Evolutionary conservation across 129 eudicot genomes (phyloP), one percentile per base, ranked within the genome.

Genomic region (Flaveria bidentis): DNA sequence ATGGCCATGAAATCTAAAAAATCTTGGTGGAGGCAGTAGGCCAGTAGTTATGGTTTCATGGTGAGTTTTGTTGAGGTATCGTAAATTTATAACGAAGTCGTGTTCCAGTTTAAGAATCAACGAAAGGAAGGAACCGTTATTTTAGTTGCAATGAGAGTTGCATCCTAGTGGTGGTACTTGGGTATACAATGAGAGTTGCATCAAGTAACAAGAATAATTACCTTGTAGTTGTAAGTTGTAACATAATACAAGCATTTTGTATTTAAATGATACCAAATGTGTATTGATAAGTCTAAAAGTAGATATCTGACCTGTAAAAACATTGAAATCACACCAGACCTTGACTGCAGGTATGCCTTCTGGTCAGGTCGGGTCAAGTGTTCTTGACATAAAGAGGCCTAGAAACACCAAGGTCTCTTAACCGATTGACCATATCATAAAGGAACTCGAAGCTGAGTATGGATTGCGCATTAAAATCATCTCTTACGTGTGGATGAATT

Each of bases 371-470:
- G n/a, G 53, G 50, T 45, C 42, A 22, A 75, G 71, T 50, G 57
- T 82, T 81, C 64, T 88, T 90, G 75, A 72, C 75, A 51, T 78
- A 87, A 36, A 94, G 96, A 25, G 99, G 97, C 39, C 84, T 89
- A 63, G 81, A 85, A 47, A 81, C 87, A 17, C 90, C 90, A 62
- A 91, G 92, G 11, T 85, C 87, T 77, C 90, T 84, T 44, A 91
- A 89, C 42, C 81, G 91, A 52, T 84, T 82, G 8, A 94, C 90
- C 80, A 91, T 52, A 41, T 77, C 88, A 67, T 94, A 89, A 41
- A 94, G 90, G 66, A 86, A 91, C 66, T 94, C 99, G 45, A 94
- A 94, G 56, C 94, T 89, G 5, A 94, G 90, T 55, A 67, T 84
- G 10, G 75, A 41, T 64, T 94, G 96, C 6, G 88, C 80, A 76